phyloP scores from a whole-genome alignment of 805 yeast genomes.

The Sugiyamaella smithiae region DNA sequence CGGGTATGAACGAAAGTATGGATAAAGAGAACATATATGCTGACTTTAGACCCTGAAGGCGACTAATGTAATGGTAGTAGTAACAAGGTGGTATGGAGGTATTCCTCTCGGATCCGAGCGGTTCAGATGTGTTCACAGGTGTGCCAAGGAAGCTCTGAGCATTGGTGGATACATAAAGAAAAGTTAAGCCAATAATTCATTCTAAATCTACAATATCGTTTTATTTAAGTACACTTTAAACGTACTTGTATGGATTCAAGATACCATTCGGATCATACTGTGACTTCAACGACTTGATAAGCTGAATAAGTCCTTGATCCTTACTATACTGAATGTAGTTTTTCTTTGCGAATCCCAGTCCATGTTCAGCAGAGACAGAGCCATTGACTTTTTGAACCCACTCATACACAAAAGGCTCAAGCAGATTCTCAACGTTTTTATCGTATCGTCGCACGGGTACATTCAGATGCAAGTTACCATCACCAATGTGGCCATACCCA shows the following conservation, averaged over 20 bases:
- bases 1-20: constrained; percentile 6
- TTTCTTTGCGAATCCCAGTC: constrained; percentile 94
- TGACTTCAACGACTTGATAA: constrained; percentile 77
- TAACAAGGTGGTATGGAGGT: constrained; percentile 83
- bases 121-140: constrained; percentile 62
- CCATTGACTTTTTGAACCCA: constrained; percentile 67
- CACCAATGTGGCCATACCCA: constrained; percentile 98
- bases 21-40: too few species aligned
- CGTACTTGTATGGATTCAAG: constrained; percentile 91
- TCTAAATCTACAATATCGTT: too few species aligned
- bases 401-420: constrained; percentile 95
- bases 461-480: constrained; percentile 92
- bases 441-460: constrained; percentile 84
- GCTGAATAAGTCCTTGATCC: constrained; percentile 60
- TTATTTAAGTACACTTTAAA: too few species aligned
- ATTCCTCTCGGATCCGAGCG: constrained; percentile 67
- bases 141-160: constrained; percentile 53
- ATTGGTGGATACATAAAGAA: constrained; percentile 27
- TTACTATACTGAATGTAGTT: constrained; percentile 85
- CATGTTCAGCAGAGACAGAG: constrained; percentile 96
- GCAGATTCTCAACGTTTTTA: constrained; percentile 69
- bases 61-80: constrained; percentile 60
- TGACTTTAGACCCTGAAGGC: constrained; percentile 33
- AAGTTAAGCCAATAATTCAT: too few species aligned
- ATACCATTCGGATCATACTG: constrained; percentile 89